Conservation (phyloP, 1,284 basidiomycete genomes). For the Cystobasidium sp. region DNA sequence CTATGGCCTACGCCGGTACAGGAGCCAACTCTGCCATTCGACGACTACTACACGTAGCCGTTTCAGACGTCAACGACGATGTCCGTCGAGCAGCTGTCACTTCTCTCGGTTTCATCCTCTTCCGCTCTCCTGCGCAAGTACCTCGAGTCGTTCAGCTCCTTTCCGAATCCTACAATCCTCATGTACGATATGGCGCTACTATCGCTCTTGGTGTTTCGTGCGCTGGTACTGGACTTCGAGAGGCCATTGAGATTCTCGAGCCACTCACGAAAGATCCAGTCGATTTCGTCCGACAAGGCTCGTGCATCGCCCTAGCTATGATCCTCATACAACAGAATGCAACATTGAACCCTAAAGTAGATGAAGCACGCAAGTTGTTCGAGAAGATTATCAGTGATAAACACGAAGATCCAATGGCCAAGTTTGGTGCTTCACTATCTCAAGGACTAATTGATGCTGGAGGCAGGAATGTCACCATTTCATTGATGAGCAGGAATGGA, state of each 20-base stretch:
- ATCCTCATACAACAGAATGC: constrained; percentile 94
- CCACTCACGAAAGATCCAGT: constrained; percentile 96
- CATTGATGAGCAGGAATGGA: constrained; percentile 85
- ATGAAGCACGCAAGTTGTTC: constrained; percentile 78
- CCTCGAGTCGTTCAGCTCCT: constrained; percentile 92
- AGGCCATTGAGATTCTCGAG: constrained; percentile 90
- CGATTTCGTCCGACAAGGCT: constrained; percentile 97
- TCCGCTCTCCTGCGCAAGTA: constrained; percentile 84
- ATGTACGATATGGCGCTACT: constrained; percentile 92
- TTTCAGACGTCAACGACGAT: constrained; percentile 95
- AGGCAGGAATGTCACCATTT: constrained; percentile 91
- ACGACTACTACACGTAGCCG: constrained; percentile 87
- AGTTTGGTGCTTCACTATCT: constrained; percentile 90
- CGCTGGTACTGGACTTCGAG: constrained; percentile 89
- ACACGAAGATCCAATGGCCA: constrained; percentile 95
- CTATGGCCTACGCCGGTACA: constrained; percentile 91
- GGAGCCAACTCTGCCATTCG: constrained; percentile 89
- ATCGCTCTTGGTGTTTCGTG: constrained; percentile 93
- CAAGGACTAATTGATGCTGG: constrained; percentile 97
- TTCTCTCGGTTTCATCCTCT: constrained; percentile 88
- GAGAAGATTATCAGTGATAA: constrained; percentile 88
- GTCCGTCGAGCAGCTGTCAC: constrained; percentile 93
- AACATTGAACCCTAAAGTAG: constrained; percentile 77
- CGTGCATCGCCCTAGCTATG: constrained; percentile 92
- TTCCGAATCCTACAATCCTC: constrained; percentile 97